Conservation (phyloP, 768 basidiomycete species). For the Inosperma sp. region DNA sequence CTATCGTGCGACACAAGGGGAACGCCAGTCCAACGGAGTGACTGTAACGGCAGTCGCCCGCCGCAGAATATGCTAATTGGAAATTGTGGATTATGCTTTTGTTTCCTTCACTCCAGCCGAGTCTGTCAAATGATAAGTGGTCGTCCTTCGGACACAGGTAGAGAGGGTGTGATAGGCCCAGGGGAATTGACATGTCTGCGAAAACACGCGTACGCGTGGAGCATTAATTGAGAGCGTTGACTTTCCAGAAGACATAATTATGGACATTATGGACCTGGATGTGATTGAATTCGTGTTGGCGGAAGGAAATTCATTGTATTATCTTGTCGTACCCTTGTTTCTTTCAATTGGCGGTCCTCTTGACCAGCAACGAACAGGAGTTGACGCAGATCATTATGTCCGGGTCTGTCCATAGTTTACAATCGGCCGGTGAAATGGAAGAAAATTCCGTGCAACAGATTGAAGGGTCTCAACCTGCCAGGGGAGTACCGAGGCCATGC, state of each 20-base stretch:
- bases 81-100: too few species aligned
- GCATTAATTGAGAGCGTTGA: background rate
- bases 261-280: background rate
- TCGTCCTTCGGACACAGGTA: too few species aligned
- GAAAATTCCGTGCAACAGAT: too few species aligned
- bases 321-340: background rate
- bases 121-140: too few species aligned
- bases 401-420: conserved; percentile 2
- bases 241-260: conserved; percentile 5
- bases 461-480: too few species aligned
- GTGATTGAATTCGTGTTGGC: conserved; percentile 2
- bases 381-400: background rate
- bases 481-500: too few species aligned
- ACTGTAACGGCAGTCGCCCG: too few species aligned
- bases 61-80: too few species aligned
- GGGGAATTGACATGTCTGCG: background rate
- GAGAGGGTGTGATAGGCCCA: background rate
- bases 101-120: too few species aligned
- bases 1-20: too few species aligned
- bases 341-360: conserved; percentile 5
- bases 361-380: background rate
- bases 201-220: background rate
- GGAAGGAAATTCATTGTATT: background rate
- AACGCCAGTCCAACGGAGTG: too few species aligned
- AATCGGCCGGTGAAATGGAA: background rate